Conservation (phyloP, 257 asterid species). For the Cruciata laevipes region DNA sequence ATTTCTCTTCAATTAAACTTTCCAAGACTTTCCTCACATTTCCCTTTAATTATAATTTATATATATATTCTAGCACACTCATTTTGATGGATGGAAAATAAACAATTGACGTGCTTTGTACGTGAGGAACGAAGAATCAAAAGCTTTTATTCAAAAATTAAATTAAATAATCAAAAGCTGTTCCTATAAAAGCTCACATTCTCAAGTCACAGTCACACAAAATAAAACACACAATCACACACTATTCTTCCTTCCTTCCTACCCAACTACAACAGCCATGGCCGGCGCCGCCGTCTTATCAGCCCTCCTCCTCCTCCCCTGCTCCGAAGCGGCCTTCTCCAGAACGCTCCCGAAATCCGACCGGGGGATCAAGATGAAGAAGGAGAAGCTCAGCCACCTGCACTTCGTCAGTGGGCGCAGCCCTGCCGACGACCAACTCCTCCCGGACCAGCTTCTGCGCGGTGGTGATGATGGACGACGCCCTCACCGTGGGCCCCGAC, state of each 20-base stretch:
- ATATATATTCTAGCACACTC: too few relatives aligned
- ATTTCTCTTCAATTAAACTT: too few relatives aligned
- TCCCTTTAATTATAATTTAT: too few relatives aligned
- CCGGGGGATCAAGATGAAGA: constrained; percentile 9
- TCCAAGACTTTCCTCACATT: too few relatives aligned
- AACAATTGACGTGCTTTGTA: neutral
- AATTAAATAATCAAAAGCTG: too few relatives aligned
- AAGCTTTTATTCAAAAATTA: too few relatives aligned
- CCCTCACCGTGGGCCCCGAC: constrained; percentile 23
- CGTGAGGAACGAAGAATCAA: neutral
- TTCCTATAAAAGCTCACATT: neutral
- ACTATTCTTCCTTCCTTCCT: neutral
- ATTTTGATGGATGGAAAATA: too few relatives aligned
- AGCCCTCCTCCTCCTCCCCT: neutral
- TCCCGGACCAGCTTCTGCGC: constrained; percentile 21
- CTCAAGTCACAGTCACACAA: neutral
- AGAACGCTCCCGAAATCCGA: constrained; percentile 22
- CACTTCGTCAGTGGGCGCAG: constrained; percentile 15
- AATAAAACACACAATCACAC: neutral
- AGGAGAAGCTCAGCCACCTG: constrained; percentile 34
- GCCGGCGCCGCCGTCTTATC: constrained; percentile 1
- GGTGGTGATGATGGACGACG: constrained; percentile 28
- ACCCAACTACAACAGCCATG: neutral
- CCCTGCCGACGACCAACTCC: constrained; percentile 16
- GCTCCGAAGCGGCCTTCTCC: constrained; percentile 27